phyloP scores from a whole-genome alignment of 257 asterid species.

The Rhazya stricta region DNA sequence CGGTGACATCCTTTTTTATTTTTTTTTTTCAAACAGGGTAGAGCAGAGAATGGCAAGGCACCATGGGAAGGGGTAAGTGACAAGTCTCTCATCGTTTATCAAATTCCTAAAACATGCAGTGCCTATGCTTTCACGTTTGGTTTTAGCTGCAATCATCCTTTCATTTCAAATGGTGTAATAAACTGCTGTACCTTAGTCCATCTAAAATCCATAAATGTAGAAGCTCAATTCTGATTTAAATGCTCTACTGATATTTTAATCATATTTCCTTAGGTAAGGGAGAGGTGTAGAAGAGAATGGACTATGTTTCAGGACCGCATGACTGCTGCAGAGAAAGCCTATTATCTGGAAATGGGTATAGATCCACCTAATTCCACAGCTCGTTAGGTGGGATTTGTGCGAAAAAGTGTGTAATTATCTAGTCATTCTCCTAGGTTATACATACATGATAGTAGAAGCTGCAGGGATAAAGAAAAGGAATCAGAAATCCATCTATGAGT shows the following conservation, averaged over 20 bases:
- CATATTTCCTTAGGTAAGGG: constrained; percentile 50
- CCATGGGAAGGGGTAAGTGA: constrained; percentile 98
- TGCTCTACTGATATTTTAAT: background rate
- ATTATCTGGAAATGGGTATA: constrained; percentile 57
- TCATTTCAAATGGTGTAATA: background rate
- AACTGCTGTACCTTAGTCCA: background rate
- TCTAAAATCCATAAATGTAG: background rate
- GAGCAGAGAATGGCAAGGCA: constrained; percentile 70
- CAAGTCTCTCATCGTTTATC: background rate
- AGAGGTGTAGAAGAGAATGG: constrained; percentile 87
- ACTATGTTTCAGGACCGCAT: constrained; percentile 65
- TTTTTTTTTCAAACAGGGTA: constrained; percentile 48
- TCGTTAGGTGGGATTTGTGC: constrained; percentile 24
- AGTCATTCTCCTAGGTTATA: constrained; percentile 7
- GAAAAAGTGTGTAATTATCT: constrained; percentile 7
- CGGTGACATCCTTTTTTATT: constrained; percentile 10
- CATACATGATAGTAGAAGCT: background rate
- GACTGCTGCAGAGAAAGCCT: constrained; percentile 63
- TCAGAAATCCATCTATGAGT: background rate
- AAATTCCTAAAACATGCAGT: background rate
- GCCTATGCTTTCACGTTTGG: background rate
- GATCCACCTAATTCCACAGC: constrained; percentile 60
- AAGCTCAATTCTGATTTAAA: background rate
- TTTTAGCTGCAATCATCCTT: background rate
- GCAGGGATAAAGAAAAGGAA: background rate